Conservation (phyloP, 805 yeast species). For the Brettanomyces bruxellensis region DNA sequence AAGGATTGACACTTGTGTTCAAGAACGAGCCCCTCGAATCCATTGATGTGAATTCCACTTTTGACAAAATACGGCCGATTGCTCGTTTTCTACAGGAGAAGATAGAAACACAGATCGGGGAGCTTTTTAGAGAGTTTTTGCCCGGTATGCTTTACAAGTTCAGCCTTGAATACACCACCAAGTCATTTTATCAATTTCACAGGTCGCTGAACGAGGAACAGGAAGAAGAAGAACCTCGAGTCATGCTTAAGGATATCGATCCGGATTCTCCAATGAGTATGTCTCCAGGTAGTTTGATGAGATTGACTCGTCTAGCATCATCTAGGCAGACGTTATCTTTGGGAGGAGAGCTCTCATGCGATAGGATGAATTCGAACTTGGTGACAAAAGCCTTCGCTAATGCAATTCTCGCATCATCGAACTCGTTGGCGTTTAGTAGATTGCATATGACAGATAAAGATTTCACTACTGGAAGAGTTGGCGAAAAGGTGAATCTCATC, state of each 20-base stretch:
- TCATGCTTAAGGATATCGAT: slow-evolving; percentile 39
- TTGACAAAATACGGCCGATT: slow-evolving; percentile 74
- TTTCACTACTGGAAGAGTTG: slow-evolving; percentile 22
- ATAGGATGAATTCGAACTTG: slow-evolving; percentile 23
- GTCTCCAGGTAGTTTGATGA: slow-evolving; percentile 57
- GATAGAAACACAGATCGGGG: slow-evolving; percentile 73
- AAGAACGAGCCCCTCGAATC: slow-evolving; percentile 83
- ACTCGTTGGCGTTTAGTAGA: slow-evolving; percentile 21
- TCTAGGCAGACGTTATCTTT: slow-evolving; percentile 79
- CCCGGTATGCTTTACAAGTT: slow-evolving; percentile 75
- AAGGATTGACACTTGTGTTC: slow-evolving; percentile 80
- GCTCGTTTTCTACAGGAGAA: slow-evolving; percentile 78
- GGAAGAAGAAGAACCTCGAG: slow-evolving; percentile 19
- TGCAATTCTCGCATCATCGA: slow-evolving; percentile 17
- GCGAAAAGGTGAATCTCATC: slow-evolving; percentile 30
- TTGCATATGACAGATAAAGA: slow-evolving; percentile 25
- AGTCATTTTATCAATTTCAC: slow-evolving; percentile 28
- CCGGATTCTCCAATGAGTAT: slow-evolving; percentile 48
- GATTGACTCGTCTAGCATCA: slow-evolving; percentile 57
- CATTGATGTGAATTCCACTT: slow-evolving; percentile 77
- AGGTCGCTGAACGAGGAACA: slow-evolving; percentile 23
- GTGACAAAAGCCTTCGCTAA: slow-evolving; percentile 26
- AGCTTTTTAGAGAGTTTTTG: slow-evolving; percentile 72
- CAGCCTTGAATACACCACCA: slow-evolving; percentile 53
- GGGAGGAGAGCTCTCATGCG: slow-evolving; percentile 28